Conservation (phyloP, 371 early-diverging fungal species). For the Mortierella sp. region DNA sequence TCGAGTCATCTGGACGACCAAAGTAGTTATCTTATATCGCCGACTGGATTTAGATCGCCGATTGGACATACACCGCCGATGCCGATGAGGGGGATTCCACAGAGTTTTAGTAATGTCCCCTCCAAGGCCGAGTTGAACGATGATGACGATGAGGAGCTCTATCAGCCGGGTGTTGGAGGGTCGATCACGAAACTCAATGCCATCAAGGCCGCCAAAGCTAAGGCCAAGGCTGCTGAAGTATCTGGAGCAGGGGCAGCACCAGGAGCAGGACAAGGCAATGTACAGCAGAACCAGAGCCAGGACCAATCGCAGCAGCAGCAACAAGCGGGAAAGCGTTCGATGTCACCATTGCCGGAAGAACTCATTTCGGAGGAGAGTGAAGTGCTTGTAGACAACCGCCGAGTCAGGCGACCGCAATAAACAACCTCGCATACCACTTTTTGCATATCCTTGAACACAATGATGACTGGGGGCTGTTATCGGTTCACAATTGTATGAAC, state of each 20-base stretch:
- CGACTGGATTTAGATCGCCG: not conserved
- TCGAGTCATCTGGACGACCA: constrained; percentile 16
- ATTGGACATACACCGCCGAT: not conserved
- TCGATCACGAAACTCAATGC: constrained; percentile 2
- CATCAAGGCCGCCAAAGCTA: not conserved
- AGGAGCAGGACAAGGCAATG: not conserved
- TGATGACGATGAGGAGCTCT: not conserved
- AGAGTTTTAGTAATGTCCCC: not conserved
- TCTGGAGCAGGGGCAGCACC: not conserved
- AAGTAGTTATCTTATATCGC: not conserved
- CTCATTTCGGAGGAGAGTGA: constrained; percentile 4
- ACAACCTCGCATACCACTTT: not conserved
- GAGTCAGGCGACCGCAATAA: not conserved
- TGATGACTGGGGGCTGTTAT: not conserved
- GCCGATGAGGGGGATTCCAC: not conserved
- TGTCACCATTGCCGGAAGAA: not conserved
- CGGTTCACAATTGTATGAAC: too few species aligned
- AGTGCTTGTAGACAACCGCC: constrained; percentile 9
- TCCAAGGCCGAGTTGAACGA: not conserved
- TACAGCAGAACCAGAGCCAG: not conserved
- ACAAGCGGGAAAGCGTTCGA: not conserved
- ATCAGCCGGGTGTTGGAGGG: constrained; percentile 6
- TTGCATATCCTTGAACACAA: not conserved
- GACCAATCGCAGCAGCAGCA: not conserved
- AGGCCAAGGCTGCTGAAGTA: not conserved